phyloP scores from a whole-genome alignment of 768 basidiomycete species.

The Crassisporium funariophilum region DNA sequence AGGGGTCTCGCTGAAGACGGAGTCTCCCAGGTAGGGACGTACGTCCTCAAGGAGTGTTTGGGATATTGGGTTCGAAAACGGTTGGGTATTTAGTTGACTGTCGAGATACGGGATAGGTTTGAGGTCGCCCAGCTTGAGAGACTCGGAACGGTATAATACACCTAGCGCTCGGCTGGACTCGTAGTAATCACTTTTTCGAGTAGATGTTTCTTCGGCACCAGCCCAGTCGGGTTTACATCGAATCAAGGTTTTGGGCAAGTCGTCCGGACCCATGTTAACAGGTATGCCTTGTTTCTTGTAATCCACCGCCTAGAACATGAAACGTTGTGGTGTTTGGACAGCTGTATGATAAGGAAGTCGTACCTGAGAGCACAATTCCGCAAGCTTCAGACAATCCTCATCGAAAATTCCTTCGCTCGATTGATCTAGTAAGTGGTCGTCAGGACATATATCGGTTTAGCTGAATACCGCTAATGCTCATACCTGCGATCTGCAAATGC shows the following conservation, averaged over 20 bases:
- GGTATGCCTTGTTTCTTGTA: constrained; percentile 78
- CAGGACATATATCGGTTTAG: not conserved
- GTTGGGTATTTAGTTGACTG: constrained; percentile 5
- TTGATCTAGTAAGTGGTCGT: constrained; percentile 52
- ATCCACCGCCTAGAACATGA: constrained; percentile 64
- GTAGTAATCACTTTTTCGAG: constrained; percentile 68
- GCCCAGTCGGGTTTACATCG: constrained; percentile 80
- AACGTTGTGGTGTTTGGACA: not conserved
- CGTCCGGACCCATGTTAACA: constrained; percentile 48
- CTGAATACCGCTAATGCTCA: constrained; percentile 17
- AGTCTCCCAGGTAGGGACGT: constrained; percentile 28
- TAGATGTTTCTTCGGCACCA: constrained; percentile 54
- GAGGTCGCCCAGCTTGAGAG: constrained; percentile 40
- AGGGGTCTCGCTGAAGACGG: constrained; percentile 24
- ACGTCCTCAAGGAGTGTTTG: constrained; percentile 32
- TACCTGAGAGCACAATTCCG: constrained; percentile 59
- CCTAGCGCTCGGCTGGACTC: constrained; percentile 72
- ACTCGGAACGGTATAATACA: constrained; percentile 61
- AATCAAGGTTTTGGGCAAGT: constrained; percentile 58
- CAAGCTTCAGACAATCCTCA: constrained; percentile 55
- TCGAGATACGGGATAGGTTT: constrained; percentile 16
- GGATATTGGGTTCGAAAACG: constrained; percentile 40
- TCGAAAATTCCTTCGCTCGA: constrained; percentile 68
- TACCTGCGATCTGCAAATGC: constrained; percentile 72
- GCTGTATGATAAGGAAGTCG: constrained; percentile 1